Base-by-base conservation (phyloP, 2,329 filamentous ascomycete species). In the Neofusicoccum sp. region DNA sequence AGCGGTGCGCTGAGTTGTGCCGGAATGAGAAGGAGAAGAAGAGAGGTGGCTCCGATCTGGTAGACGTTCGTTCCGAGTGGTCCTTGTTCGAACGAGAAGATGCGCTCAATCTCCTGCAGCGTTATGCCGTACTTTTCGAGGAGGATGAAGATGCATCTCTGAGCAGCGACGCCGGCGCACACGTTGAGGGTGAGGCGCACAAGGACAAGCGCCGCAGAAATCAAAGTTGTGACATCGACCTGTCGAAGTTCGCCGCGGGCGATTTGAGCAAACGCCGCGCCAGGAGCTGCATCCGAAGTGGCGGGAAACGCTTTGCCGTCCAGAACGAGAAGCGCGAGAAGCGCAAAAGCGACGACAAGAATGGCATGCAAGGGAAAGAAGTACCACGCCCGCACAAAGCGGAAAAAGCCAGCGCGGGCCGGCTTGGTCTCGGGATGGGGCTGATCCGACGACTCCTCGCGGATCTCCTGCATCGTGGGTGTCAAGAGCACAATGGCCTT, bases 41-140 rank as follows among this genome's bases (percentile, higher is more conserved):
- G 45, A 20, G 40, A 2, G 6, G 20, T n/a, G 3, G 36, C 34
- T 11, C n/a, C 57, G 11, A 60, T 5, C 38, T 41, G 16, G 57
- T 48, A 60, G 7, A 26, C 26, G 12, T 49, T 49, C n/a, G 24
- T n/a, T 6, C 57, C 45, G 12, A 49, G n/a, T 1, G 57, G 57
- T 1, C 57, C 57, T 16, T 51, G 45, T n/a, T 44, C 45, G 16
- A 11, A 60, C 44, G 26, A 43, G 28, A 60, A 51, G 4, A 60
- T 48, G 16, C 57, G 26, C 7, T 60, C 57, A 8, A 60, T 60
- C 30, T 60, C 44, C 5, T 24, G 57, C 34, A 60, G 30, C 1
- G 57, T 51, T 34, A 60, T 43, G 11, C 57, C 57, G 11, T 45
- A 60, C 16, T 60, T 60, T 28, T 60, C 57, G 6, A 60, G 28